Base-by-base conservation (phyloP, 331 rosid species). In the Acacia concinna region DNA sequence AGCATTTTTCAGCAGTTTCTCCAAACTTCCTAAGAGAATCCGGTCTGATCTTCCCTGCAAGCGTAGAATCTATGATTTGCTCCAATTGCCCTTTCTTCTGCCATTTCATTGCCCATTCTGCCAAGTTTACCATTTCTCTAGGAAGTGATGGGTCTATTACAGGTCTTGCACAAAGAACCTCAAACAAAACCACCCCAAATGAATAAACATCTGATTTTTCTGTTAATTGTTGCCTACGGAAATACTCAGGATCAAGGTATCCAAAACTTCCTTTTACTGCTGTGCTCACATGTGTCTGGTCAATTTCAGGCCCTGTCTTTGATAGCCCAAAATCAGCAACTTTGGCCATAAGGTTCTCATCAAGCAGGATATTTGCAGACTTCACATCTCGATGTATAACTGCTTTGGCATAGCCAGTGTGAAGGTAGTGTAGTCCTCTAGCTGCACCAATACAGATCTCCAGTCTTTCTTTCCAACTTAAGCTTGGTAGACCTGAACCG, bases 191-290 rank as follows among this genome's bases (percentile, higher is more conserved):
- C 40, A 93, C 97, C 34, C 98, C 97, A 64, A 93, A 93, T 17
- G 98, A 93, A 81, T 93, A 93, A 68, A 93, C 96, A 27, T 93
- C 98, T 0, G 98, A 93, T 77, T 93, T 93, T 35, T 93, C 98
- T 0, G 97, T 93, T 62, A 93, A 76, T 38, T 91, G 97, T 78
- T 91, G 97, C 89, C 97, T 85, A 77, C 92, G 85, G 82, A 93
- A 93, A 79, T 93, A 93, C 70, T 93, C 96, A 0, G 97, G 98
- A 79, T 91, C 98, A 68, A 93, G 97, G 83, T 93, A 93, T 8
- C 97, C 98, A 25, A 93, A 93, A 81, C 98, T 93, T 44, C 98
- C 97, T 69, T 93, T 93, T 37, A 93, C 98, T 27, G 97, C 98
- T 4, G 98, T 93, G 76, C 98, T 91, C 68, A 93, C 97, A 52